Evolutionary conservation across 2,329 filamentous ascomycete genomes (phyloP), one percentile per base, ranked within the genome.

Genomic region (Conoideocrella luteorostrata): DNA sequence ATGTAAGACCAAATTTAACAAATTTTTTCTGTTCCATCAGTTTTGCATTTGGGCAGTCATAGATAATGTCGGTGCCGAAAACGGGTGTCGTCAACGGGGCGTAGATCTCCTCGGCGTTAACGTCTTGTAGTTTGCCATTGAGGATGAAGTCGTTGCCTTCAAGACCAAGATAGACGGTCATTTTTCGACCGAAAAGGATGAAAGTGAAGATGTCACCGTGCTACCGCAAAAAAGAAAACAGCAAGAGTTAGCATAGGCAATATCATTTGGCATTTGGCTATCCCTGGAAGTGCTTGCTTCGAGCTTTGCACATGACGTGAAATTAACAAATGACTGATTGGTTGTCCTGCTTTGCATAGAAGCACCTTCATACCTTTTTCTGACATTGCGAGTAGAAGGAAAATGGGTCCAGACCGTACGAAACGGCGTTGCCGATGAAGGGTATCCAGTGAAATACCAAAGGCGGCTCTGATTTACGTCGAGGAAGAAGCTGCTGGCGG

Each of bases 1-100:
- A 75, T 2, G 82, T 86, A 26, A 86, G 74, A 34, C 82, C 81
- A 51, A 81, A 80, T 61, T 86, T 86, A 72, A 86, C 79, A 54
- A 86, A 85, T 71, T 86, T 88, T 72, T 91, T 91, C 68, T 93
- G 87, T 67, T 93, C 86, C 85, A 91, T 90, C 48, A 91, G 74
- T 65, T 89, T 89, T 37, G 83, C 71, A 63, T 90, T 90, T 33
- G 86, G 85, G 62, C 86, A 90, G 64, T 91, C 87, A 64, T 91
- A 91, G 39, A 90, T 82, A 34, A 93, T 84, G 64, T 86, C 80
- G 60, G 76, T 79, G 47, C 87, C 86, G 59, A 93, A 93, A 5
- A 77, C 73, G 9, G 74, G 73, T 1, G 67, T 75, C 5, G 69
- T 74, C 33, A 77, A 57, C 5, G 67, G 66, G 0, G 64, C 59